Conservation (phyloP, 2,329 filamentous ascomycete species). For the Diaporthe destruens region DNA sequence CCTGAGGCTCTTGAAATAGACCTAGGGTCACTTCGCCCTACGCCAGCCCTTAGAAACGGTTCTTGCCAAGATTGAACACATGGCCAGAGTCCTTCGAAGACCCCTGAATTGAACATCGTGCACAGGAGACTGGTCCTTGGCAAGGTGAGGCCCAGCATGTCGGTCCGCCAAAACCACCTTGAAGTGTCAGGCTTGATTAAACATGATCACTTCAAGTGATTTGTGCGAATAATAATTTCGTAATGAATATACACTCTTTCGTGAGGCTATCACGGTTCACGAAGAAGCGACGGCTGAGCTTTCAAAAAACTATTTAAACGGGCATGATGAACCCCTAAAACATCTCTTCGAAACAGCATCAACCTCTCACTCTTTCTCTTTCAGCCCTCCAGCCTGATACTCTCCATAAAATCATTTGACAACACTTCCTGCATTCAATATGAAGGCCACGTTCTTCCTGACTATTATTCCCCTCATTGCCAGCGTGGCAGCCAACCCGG, state of each 20-base stretch:
- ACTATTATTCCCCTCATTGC: slow-evolving; percentile 7
- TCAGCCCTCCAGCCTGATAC: background rate
- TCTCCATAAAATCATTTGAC: background rate
- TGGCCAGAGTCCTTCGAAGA: background rate
- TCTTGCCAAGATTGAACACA: background rate
- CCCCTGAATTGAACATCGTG: slow-evolving; percentile 9
- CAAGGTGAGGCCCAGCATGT: background rate
- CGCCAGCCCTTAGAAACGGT: background rate
- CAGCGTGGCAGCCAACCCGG: slow-evolving; percentile 3
- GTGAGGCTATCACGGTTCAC: background rate
- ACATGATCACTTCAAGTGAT: background rate
- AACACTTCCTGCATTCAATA: background rate
- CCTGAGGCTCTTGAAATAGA: slow-evolving; percentile 5
- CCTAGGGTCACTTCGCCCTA: slow-evolving; percentile 8
- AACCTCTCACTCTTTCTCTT: background rate
- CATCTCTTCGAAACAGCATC: background rate
- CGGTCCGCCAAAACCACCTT: background rate
- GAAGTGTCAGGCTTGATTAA: background rate
- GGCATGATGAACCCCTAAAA: background rate
- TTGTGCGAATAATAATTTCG: background rate
- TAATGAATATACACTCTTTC: background rate
- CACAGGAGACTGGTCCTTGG: slow-evolving; percentile 6
- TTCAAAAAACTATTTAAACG: background rate
- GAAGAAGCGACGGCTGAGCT: background rate
- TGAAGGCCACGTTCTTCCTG: slow-evolving; percentile 2